Conservation (phyloP, 2,329 filamentous ascomycete species). For the Colletotrichum theobromicola region DNA sequence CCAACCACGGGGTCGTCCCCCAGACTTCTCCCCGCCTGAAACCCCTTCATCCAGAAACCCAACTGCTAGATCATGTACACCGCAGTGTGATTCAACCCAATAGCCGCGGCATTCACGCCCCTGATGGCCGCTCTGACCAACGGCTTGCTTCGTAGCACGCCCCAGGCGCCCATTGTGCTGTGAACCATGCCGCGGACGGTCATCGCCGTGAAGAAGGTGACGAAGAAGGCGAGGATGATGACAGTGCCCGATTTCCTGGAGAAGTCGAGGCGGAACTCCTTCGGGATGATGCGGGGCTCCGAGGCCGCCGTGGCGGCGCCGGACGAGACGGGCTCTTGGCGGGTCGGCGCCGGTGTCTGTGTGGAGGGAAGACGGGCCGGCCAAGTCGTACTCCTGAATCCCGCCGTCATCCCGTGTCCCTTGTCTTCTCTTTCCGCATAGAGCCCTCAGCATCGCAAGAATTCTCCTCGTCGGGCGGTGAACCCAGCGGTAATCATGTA, state of each 20-base stretch:
- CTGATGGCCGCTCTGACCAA: slow-evolving; percentile 49
- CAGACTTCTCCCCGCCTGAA: slow-evolving; percentile 50
- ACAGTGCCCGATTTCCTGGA: slow-evolving; percentile 41
- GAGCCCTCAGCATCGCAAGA: not conserved
- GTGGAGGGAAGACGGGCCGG: not conserved
- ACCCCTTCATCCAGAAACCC: slow-evolving; percentile 54
- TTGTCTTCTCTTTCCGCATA: not conserved
- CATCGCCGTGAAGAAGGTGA: slow-evolving; percentile 59
- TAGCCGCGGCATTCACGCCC: slow-evolving; percentile 60
- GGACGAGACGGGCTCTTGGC: not conserved
- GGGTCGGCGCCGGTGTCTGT: not conserved
- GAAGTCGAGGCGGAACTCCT: slow-evolving; percentile 31
- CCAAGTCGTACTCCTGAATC: not conserved
- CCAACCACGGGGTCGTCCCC: slow-evolving; percentile 64
- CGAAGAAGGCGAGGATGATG: slow-evolving; percentile 50
- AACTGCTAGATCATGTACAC: slow-evolving; percentile 63
- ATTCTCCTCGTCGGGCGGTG: slow-evolving; percentile 35
- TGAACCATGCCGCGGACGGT: slow-evolving; percentile 47
- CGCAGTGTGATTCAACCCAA: slow-evolving; percentile 63
- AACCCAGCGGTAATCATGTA: slow-evolving; percentile 60
- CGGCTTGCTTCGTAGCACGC: slow-evolving; percentile 43
- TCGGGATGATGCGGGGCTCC: slow-evolving; percentile 32
- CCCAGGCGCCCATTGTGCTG: slow-evolving; percentile 56
- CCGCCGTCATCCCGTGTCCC: not conserved
- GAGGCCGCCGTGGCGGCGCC: not conserved